These are phyloP conservation scores for Penicillium maclennaniae DNA, from an alignment of 495 filamentous ascomycete species.

Conservation along the genomic window DNA sequence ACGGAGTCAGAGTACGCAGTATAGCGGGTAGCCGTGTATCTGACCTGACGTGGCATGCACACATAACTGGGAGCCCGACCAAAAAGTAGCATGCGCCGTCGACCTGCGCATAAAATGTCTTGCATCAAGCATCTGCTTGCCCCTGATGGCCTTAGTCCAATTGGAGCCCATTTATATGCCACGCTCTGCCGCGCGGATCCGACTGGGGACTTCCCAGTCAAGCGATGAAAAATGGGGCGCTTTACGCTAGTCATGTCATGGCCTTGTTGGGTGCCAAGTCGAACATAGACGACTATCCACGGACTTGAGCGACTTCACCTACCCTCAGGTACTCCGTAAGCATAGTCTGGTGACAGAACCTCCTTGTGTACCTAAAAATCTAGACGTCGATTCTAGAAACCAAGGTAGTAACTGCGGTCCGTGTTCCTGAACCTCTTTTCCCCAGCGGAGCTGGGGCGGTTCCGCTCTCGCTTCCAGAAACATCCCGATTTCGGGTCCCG, in stretches of 20 bases:
- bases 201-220: conserved; percentile 2
- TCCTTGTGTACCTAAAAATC: too few species aligned
- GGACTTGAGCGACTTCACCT: too few species aligned
- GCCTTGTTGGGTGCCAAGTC: neutral
- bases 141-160: conserved; percentile 1
- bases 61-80: neutral
- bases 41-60: neutral
- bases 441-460: neutral
- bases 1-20: too few species aligned
- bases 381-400: neutral
- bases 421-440: neutral
- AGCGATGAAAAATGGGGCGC: neutral
- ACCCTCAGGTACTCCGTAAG: too few species aligned
- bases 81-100: too few species aligned
- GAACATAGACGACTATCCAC: too few species aligned
- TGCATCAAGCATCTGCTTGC: neutral
- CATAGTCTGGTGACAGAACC: too few species aligned
- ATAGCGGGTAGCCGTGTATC: neutral
- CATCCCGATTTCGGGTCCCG: conserved; percentile 8
- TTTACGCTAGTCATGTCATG: neutral
- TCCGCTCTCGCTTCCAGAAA: conserved; percentile 13
- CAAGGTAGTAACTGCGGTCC: neutral
- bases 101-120: neutral
- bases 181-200: conserved; percentile 13
- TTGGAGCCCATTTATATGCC: conserved; percentile 5